These are phyloP conservation scores for Pseudogymnoascus sp. DNA, from an alignment of 2,329 filamentous ascomycete species.

Conservation along the genomic window DNA sequence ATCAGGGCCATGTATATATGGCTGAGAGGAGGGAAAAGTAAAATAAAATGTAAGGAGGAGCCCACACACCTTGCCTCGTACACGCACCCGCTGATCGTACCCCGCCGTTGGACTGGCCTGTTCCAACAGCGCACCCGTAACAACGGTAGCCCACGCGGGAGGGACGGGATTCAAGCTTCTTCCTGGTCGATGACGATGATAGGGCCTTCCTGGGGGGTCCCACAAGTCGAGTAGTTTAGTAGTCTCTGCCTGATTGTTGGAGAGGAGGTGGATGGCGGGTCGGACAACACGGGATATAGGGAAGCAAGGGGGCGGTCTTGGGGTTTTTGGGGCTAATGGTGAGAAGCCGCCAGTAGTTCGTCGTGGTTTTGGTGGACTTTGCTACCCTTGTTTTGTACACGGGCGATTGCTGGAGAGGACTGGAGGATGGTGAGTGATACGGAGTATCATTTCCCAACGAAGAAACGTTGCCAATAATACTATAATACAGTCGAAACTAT, in stretches of 20 bases:
- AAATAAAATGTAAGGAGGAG: not conserved
- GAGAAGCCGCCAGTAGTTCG: not conserved
- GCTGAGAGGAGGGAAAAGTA: not conserved
- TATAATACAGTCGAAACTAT: not conserved
- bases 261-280: not conserved
- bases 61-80: not conserved
- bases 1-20: conserved; percentile 3
- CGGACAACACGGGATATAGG: not conserved
- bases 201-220: not conserved
- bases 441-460: not conserved
- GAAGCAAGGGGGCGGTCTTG: not conserved
- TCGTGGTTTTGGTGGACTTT: not conserved
- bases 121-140: conserved; percentile 3
- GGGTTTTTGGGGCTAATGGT: not conserved
- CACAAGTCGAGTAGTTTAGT: not conserved
- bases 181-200: conserved; percentile 6
- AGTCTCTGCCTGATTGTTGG: not conserved
- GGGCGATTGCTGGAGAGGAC: not conserved
- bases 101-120: conserved; percentile 3
- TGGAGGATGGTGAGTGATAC: not conserved
- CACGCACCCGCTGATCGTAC: not conserved
- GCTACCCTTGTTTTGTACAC: conserved; percentile 2
- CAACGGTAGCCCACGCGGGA: conserved; percentile 7
- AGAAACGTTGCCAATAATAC: not conserved
- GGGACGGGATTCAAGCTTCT: conserved; percentile 7